phyloP scores from a whole-genome alignment of 2,329 filamentous ascomycete genomes.

The Sclerotinia subarctica region DNA sequence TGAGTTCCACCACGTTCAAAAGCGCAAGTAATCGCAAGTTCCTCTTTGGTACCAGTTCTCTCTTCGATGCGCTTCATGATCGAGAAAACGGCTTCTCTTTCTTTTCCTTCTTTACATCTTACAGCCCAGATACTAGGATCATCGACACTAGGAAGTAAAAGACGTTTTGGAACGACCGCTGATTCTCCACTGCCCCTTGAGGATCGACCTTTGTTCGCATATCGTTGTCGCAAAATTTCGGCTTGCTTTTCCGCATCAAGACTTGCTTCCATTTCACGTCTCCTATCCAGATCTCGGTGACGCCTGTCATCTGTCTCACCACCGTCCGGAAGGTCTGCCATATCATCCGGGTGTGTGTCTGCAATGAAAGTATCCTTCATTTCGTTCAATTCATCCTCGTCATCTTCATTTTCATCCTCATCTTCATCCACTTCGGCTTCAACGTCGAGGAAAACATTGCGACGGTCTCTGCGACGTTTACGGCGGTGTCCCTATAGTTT shows the following conservation, averaged over 20 bases:
- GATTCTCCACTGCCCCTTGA: conserved; percentile 65
- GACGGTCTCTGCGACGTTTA: conserved; percentile 72
- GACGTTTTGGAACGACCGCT: conserved; percentile 75
- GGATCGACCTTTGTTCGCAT: conserved; percentile 75
- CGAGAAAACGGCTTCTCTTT: conserved; percentile 82
- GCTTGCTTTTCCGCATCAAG: conserved; percentile 94
- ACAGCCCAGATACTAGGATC: conserved; percentile 96
- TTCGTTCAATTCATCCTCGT: conserved; percentile 83
- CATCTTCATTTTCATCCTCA: conserved; percentile 82
- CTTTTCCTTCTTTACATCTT: conserved; percentile 91
- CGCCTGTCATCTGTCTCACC: conserved; percentile 84
- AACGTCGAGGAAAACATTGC: conserved; percentile 91
- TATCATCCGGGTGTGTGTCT: conserved; percentile 86
- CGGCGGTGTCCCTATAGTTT: conserved; percentile 61
- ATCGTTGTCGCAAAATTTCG: conserved; percentile 79
- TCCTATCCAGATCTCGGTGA: conserved; percentile 90
- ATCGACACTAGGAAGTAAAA: conserved; percentile 87
- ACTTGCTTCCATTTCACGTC: conserved; percentile 80
- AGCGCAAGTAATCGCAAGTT: conserved; percentile 79
- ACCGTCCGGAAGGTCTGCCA: conserved; percentile 69
- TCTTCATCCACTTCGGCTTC: conserved; percentile 97
- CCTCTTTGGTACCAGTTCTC: conserved; percentile 70
- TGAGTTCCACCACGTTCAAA: conserved; percentile 82
- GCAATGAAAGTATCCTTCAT: conserved; percentile 77
- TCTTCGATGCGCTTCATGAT: conserved; percentile 90